Evolutionary conservation across 2,329 filamentous ascomycete genomes (phyloP), one percentile per base, ranked within the genome.

Genomic region (Venturiaceae sp.): DNA sequence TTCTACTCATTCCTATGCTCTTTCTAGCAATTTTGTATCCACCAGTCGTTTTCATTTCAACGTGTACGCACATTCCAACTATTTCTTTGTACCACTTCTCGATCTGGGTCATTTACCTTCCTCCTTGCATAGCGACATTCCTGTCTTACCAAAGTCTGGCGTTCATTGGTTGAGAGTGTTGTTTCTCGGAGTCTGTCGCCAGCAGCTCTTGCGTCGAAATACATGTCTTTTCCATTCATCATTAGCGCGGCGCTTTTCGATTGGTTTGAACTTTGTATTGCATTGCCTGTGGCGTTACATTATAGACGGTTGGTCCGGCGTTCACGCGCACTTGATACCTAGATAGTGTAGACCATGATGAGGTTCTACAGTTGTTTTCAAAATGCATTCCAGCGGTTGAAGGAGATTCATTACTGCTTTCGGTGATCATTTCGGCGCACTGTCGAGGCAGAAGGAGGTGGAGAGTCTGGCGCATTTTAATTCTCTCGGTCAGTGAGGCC

Each of bases 291-390:
- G 55, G 44, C 23, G 21, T 41, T 34, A 33, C 30, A 30, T 16
- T 30, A 50, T 50, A 50, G 44, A 50, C 28, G 44, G 44, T 30
- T 9, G 13, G n/a, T 30, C 19, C 26, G 26, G 44, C 44, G 44
- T 26, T 50, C 44, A 50, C 44, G 44, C 44, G 44, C 44, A 50
- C n/a, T 50, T 50, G 44, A 50, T 50, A 9, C 44, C 26, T 50
- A 50, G 44, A 30, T 50, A 13, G 23, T 6, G 11, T 26, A 30
- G 44, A n/a, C 14, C 26, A 14, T 16, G 44, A 14, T 13, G 5
- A 30, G 44, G 26, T 50, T 16, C 23, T 3, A 50, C 44, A 50
- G 44, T 50, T 26, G 44, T 30, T 50, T 28, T 6, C 26, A 3
- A 30, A 16, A 41, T n/a, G 19, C 30, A 16, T 28, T 30, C 5